Evolutionary conservation across 1,284 basidiomycete genomes (phyloP), one percentile per base, ranked within the genome.

Genomic region (Sanghuangporus weigelae): DNA sequence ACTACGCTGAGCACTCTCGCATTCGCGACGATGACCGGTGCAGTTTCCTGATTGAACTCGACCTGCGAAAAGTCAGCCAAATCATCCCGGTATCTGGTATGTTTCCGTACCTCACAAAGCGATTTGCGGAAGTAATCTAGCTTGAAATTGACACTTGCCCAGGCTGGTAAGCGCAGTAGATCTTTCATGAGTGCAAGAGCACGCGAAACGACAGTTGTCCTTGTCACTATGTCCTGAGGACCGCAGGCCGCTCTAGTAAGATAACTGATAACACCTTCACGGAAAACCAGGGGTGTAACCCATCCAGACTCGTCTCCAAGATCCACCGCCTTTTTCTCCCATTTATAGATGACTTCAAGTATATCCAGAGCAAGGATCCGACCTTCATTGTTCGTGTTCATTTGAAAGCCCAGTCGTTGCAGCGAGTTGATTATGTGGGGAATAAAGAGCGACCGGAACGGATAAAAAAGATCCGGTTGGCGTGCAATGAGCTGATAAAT

Each of bases 111-210:
- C 79, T 89, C 86, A 68, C 92, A 89, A 57, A 98, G 82, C 1
- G 90, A 83, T 53, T 92, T 83, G 63, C 89, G 84, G 77, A 98
- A 97, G 75, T 90, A 97, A 59, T 89, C 86, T 51, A 98, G 78
- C 69, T 98, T 97, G 67, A 98, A 89, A 10, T 91, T 92, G 14
- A 98, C 94, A 71, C 96, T 95, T n/a, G 84, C 87, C 91, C 97
- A 95, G 16, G 94, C 94, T 58, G 84, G 85, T 0, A 90, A 86
- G 1, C 89, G 86, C 31, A 96, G 83, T 69, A 98, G 87, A 68
- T 86, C 81, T 71, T 91, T 88, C 64, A 99, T 81, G n/a, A 97
- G 78, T 5, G 82, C 77, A 58, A 98, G 79, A 0, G 94, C 93
- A 65, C 93, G 86, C 49, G 89, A 84, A 49, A 93, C 83, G 19